These are phyloP conservation scores for Fusarium sterilihyphosum DNA, from an alignment of 2,329 filamentous ascomycete genomes.

Conservation along the genomic window DNA sequence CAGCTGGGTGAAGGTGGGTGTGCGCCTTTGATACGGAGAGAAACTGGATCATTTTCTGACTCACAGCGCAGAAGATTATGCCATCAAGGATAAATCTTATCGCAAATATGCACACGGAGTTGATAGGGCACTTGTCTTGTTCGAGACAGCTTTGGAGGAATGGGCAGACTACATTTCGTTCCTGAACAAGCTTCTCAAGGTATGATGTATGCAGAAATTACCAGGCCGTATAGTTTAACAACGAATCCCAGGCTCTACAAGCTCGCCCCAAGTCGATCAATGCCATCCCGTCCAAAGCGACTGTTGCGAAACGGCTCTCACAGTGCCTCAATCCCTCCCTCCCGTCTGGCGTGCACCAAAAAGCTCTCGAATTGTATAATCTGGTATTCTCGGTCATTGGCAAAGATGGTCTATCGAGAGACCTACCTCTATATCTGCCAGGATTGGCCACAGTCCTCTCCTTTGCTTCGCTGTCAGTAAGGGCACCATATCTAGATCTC, in stretches of 20 bases:
- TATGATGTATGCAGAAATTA: conserved; percentile 49
- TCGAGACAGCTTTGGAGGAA: conserved; percentile 94
- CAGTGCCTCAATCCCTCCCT: conserved; percentile 95
- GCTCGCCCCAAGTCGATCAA: conserved; percentile 77
- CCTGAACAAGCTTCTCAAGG: conserved; percentile 88
- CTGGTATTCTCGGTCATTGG: conserved; percentile 90
- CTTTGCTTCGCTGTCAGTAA: conserved; percentile 92
- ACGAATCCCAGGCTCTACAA: conserved; percentile 77
- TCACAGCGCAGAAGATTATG: conserved; percentile 60
- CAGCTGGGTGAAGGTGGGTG: conserved; percentile 78
- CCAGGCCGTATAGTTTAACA: neutral
- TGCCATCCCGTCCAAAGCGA: conserved; percentile 81
- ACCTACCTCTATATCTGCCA: conserved; percentile 88
- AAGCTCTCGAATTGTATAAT: conserved; percentile 91
- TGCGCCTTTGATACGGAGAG: neutral
- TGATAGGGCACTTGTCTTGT: conserved; percentile 86
- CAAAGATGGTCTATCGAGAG: conserved; percentile 79
- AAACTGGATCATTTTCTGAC: conserved; percentile 10
- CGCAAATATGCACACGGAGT: conserved; percentile 91
- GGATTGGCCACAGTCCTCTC: conserved; percentile 89
- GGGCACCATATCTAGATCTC: conserved; percentile 84
- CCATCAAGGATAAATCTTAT: conserved; percentile 73
- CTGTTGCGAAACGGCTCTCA: conserved; percentile 88
- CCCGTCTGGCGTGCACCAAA: conserved; percentile 97
- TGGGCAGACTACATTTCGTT: conserved; percentile 99